phyloP scores from a whole-genome alignment of 2,329 filamentous ascomycete species.

The Colletotrichum lupini region DNA sequence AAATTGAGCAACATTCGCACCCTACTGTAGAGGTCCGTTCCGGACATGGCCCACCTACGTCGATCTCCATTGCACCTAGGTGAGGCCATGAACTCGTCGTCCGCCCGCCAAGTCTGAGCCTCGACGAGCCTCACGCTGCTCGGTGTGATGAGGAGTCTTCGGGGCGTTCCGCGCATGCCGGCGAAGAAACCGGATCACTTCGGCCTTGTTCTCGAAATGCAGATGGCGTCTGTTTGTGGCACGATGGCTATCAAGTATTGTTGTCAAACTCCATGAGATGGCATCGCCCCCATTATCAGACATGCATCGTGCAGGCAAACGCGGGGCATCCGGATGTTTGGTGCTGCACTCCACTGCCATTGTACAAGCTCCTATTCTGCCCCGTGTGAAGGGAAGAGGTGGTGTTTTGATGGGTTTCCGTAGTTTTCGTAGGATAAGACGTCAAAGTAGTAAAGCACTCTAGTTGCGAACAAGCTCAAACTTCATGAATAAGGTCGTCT shows the following conservation, averaged over 20 bases:
- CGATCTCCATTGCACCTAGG: constrained; percentile 15
- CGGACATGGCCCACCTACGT: constrained; percentile 16
- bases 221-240: neutral
- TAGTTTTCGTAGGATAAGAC: constrained; percentile 4
- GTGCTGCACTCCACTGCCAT: neutral
- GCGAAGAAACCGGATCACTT: neutral
- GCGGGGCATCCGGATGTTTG: constrained; percentile 2
- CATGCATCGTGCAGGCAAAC: neutral
- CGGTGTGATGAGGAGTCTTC: neutral
- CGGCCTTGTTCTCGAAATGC: neutral
- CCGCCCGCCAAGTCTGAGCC: constrained; percentile 11
- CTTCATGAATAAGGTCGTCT: neutral
- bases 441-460: neutral
- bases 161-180: neutral
- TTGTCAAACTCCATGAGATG: neutral
- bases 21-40: constrained; percentile 9
- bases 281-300: neutral
- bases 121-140: neutral
- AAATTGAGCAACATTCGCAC: neutral
- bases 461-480: constrained; percentile 7
- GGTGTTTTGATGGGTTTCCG: neutral
- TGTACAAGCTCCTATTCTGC: neutral
- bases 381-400: neutral
- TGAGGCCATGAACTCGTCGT: constrained; percentile 8
- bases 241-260: neutral